Base-by-base conservation (phyloP, 78 protist species). In the Dictyostelium brefeldianum region DNA sequence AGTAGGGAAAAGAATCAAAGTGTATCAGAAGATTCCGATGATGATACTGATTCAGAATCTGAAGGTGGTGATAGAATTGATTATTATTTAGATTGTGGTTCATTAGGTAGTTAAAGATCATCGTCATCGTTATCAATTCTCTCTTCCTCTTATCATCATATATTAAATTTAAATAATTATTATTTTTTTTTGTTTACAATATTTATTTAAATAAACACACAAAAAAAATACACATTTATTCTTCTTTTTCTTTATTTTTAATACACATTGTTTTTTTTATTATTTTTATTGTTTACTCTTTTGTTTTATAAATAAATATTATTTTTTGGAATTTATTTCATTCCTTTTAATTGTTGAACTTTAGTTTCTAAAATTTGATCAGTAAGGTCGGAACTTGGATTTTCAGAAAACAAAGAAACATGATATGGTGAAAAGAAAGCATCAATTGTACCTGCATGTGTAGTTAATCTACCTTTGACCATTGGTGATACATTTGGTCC, bases 61-160 rank as follows among this genome's bases (percentile, higher is more conserved):
- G 92, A 85, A 1, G 20, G 78, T 62, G 47, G 41, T 11, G 80
- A 82, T 25, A 48, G 90, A 48, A 79, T 85, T 41, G 92, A 75
- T 62, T 85, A 85, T 47, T 85, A 57, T 75, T 25, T 75, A 18
- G 83, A 75, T 31, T 79, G 84, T 79, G 92, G 92, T 46, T 85
- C 92, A 57, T 77, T 85, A 57, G 92, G 92, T 2, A 74, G 83
- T 59, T 85, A 85, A 85, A n/a, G n/a, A 59, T 36, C 43, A 36
- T 36, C 43, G n/a, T n/a, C n/a, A n/a, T n/a, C n/a, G n/a, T n/a
- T n/a, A n/a, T n/a, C n/a, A n/a, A n/a, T n/a, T n/a, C n/a, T n/a
- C n/a, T n/a, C n/a, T n/a, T n/a, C n/a, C n/a, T n/a, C n/a, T n/a
- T n/a, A n/a, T n/a, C n/a, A n/a, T n/a, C n/a, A n/a, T n/a, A n/a